Percentiles rank a stretch among this genome's conserved stretches.
Evolutionary conservation across 23 red algal species (phyloP).

Genomic region (Gracilaria caudata): DNA sequence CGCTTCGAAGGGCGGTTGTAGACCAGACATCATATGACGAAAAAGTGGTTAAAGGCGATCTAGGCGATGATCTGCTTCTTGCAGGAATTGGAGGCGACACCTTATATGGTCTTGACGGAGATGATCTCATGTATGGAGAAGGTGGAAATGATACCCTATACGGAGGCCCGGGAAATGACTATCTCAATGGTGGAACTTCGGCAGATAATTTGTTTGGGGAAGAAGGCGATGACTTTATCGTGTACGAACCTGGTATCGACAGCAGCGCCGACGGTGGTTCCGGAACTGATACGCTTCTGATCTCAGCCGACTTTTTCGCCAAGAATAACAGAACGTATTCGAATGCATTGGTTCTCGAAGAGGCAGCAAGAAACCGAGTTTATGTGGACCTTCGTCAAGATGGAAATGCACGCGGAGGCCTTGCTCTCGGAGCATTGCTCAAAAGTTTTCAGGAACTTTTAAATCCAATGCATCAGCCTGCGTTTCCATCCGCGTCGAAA

Average conservation of each 20-base stretch:
- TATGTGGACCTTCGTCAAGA: background rate
- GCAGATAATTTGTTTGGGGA: background rate
- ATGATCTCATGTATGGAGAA: constrained; percentile 1
- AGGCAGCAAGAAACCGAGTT: background rate
- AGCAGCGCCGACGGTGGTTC: background rate
- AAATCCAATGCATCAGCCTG: background rate
- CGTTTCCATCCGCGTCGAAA: background rate
- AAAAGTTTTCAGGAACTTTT: background rate
- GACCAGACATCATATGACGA: background rate
- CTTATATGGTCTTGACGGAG: constrained; percentile 1
- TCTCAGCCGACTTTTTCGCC: constrained; percentile 5
- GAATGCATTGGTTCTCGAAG: background rate
- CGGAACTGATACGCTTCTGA: background rate
- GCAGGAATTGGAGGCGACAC: constrained; percentile 16
- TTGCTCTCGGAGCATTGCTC: background rate
- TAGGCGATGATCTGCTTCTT: constrained; percentile 1
- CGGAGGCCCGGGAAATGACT: constrained; percentile 15
- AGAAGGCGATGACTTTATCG: background rate
- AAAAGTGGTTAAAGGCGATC: background rate
- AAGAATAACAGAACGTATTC: no score
- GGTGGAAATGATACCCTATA: background rate
- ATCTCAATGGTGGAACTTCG: background rate
- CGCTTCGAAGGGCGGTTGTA: background rate
- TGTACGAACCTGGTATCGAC: constrained; percentile 10
- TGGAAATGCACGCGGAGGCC: background rate